Conservation (phyloP, 768 basidiomycete species). For the Rhodotorula toruloides region DNA sequence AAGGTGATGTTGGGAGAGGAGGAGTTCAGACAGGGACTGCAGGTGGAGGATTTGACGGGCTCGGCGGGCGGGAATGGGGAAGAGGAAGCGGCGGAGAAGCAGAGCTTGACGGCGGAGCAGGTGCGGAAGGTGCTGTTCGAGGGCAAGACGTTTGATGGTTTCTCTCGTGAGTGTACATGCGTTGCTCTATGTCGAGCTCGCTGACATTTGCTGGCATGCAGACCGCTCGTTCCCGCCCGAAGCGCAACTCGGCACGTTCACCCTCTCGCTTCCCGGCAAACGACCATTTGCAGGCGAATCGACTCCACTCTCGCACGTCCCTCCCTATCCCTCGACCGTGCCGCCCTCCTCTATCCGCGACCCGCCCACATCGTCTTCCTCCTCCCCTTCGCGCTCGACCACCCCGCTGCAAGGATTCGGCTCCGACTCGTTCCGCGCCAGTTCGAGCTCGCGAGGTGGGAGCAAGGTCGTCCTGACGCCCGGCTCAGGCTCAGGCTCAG, state of each 20-base stretch:
- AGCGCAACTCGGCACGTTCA: slow-evolving; percentile 24
- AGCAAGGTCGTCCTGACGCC: slow-evolving; percentile 40
- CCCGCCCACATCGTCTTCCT: background rate
- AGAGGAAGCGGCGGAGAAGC: slow-evolving; percentile 6
- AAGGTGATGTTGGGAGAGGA: slow-evolving; percentile 25
- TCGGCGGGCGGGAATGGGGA: background rate
- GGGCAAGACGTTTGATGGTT: slow-evolving; percentile 4
- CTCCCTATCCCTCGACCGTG: slow-evolving; percentile 21
- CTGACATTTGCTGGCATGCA: background rate
- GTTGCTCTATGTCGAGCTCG: background rate
- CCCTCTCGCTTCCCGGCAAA: slow-evolving; percentile 19
- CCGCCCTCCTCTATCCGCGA: slow-evolving; percentile 34
- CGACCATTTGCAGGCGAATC: slow-evolving; percentile 2
- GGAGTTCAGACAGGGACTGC: slow-evolving; percentile 29
- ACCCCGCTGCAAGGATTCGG: slow-evolving; percentile 32
- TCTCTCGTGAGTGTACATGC: background rate
- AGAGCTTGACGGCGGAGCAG: slow-evolving; percentile 23
- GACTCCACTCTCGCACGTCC: background rate
- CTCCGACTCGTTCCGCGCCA: slow-evolving; percentile 10
- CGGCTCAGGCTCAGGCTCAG: too few relatives aligned
- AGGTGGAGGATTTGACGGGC: slow-evolving; percentile 12
- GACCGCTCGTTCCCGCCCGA: background rate
- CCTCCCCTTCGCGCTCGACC: background rate
- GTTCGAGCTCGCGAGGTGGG: slow-evolving; percentile 1
- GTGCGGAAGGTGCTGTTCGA: slow-evolving; percentile 32